These are phyloP conservation scores for Colletotrichum horii DNA, from an alignment of 2,329 filamentous ascomycete genomes.

Conservation along the genomic window DNA sequence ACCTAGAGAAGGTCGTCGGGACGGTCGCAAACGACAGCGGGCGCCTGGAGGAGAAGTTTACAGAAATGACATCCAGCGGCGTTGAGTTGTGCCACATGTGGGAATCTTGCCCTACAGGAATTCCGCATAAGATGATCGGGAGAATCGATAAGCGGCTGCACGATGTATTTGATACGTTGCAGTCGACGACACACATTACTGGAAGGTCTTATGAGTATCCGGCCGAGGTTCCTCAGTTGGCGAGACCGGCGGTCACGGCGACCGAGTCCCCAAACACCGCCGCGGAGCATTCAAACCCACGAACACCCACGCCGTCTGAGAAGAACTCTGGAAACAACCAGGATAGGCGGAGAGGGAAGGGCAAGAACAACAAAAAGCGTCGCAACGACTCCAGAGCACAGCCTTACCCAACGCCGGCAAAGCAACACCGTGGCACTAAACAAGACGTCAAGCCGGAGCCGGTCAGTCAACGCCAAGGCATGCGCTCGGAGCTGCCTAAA, in stretches of 20 bases:
- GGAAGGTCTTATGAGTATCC: not conserved
- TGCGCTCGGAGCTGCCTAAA: not conserved
- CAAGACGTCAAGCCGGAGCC: not conserved
- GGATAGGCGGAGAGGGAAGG: not conserved
- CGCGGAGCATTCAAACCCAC: not conserved
- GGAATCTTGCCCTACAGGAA: not conserved
- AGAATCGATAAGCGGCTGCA: not conserved
- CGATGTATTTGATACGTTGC: not conserved
- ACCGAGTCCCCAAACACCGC: fast-evolving
- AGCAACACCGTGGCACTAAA: not conserved
- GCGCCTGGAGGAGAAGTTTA: not conserved
- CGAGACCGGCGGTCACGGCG: not conserved
- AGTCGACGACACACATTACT: not conserved
- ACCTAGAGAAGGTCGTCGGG: not conserved
- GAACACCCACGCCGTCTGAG: not conserved
- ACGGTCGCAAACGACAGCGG: not conserved
- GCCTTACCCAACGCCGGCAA: not conserved
- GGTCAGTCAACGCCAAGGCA: not conserved
- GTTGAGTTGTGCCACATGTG: fast-evolving
- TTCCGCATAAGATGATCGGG: not conserved
- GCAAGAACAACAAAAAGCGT: not conserved
- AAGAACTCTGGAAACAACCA: not conserved
- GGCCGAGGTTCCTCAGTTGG: too few species aligned
- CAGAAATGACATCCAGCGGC: not conserved
- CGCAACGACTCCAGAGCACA: not conserved